These are phyloP conservation scores for Dacryopinax spathularia DNA, from an alignment of 768 basidiomycete genomes.

Conservation along the genomic window DNA sequence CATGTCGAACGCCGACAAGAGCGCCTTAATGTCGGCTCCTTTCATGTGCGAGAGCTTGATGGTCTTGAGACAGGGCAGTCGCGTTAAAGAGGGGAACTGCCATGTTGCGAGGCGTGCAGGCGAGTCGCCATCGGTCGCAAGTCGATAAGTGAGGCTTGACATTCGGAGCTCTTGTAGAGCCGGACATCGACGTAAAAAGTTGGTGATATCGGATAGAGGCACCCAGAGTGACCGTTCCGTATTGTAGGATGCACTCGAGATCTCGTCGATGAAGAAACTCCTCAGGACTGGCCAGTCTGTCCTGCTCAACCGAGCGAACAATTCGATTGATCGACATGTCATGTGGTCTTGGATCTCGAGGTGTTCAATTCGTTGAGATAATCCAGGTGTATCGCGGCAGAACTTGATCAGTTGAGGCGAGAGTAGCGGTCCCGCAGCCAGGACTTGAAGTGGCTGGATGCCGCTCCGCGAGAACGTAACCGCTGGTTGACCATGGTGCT, in stretches of 20 bases:
- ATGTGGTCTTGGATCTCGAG: conserved; percentile 1
- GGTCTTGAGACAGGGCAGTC: not conserved
- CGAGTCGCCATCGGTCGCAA: not conserved
- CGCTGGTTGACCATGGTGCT: not conserved
- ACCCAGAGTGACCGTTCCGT: not conserved
- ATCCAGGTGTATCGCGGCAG: not conserved
- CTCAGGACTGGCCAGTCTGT: not conserved
- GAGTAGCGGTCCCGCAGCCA: not conserved
- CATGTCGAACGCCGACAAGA: not conserved
- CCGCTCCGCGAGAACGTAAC: not conserved
- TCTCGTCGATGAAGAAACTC: not conserved
- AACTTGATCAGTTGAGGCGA: not conserved
- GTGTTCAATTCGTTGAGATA: not conserved
- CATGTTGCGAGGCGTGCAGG: not conserved
- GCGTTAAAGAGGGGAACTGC: not conserved
- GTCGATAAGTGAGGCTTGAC: not conserved
- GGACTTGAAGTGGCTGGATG: not conserved
- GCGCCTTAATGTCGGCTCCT: not conserved
- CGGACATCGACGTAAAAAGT: not conserved
- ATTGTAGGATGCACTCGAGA: not conserved
- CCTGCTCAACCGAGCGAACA: not conserved
- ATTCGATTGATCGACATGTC: not conserved
- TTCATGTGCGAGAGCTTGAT: conserved; percentile 1
- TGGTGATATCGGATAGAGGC: not conserved
- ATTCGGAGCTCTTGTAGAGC: not conserved